A percentile compares a stretch with the other conserved stretches of the same genome.
phyloP scores from a whole-genome alignment of 2,329 filamentous ascomycete genomes.

The Mollisia scopiformis region DNA sequence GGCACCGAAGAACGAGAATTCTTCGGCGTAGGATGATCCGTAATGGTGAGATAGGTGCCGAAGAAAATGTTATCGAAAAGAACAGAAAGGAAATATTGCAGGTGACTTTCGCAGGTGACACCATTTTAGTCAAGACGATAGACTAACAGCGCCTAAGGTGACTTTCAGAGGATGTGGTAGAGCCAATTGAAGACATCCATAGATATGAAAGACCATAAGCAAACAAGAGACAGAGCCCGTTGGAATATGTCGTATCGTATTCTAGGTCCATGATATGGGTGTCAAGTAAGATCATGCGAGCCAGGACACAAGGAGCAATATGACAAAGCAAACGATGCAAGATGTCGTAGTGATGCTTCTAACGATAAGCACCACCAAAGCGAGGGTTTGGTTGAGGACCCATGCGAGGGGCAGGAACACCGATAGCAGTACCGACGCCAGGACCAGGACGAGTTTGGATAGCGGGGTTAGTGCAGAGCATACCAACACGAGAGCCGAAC shows the following conservation, averaged over 20 bases:
- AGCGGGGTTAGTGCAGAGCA: slow-evolving; percentile 97
- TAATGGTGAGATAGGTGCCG: slow-evolving; percentile 43
- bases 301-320: slow-evolving; percentile 32
- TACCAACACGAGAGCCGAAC: slow-evolving; percentile 96
- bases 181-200: slow-evolving; percentile 37
- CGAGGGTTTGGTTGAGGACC: slow-evolving; percentile 59
- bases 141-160: slow-evolving; percentile 34
- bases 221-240: slow-evolving; percentile 31
- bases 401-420: slow-evolving; percentile 48
- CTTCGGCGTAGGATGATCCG: slow-evolving; percentile 59
- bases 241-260: slow-evolving; percentile 38
- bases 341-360: slow-evolving; percentile 26
- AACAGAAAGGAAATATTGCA: slow-evolving; percentile 37
- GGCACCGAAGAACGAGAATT: slow-evolving; percentile 53
- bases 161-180: slow-evolving; percentile 34
- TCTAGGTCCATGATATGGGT: slow-evolving; percentile 34
- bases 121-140: slow-evolving; percentile 24
- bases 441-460: slow-evolving; percentile 87
- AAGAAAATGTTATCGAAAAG: slow-evolving; percentile 37
- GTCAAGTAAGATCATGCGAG: slow-evolving; percentile 36
- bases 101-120: slow-evolving; percentile 26
- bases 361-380: slow-evolving; percentile 63
- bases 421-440: slow-evolving; percentile 69
- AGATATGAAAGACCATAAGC: slow-evolving; percentile 39
- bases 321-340: slow-evolving; percentile 29